phyloP scores from a whole-genome alignment of 2,329 filamentous ascomycete genomes.

The Epichloe aotearoae region DNA sequence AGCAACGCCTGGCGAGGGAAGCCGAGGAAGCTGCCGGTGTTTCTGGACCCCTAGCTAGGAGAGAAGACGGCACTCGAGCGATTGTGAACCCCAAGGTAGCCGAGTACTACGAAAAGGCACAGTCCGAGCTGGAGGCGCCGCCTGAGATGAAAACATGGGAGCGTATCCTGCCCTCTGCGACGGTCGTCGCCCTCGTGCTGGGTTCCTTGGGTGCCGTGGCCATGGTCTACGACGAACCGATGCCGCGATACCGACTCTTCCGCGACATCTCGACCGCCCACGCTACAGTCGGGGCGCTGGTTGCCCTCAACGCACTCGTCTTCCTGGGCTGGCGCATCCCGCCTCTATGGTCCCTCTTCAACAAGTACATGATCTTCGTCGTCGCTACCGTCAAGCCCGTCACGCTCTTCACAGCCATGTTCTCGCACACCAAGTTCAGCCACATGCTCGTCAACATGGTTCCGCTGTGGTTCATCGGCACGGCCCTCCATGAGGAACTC shows the following conservation, averaged over 20 bases:
- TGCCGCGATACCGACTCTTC: slow-evolving; percentile 37
- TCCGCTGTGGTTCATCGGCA: slow-evolving; percentile 52
- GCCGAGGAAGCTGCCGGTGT: slow-evolving; percentile 22
- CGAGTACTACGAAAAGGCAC: slow-evolving; percentile 30
- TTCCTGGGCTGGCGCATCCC: slow-evolving; percentile 50
- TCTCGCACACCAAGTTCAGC: slow-evolving; percentile 51
- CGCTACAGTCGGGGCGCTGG: slow-evolving; percentile 49
- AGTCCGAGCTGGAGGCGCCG: slow-evolving; percentile 36
- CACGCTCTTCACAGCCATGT: slow-evolving; percentile 48
- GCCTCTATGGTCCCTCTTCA: slow-evolving; percentile 51
- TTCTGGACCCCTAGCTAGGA: slow-evolving; percentile 29
- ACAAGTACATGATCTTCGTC: slow-evolving; percentile 53
- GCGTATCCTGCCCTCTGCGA: slow-evolving; percentile 41
- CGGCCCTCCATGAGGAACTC: slow-evolving; percentile 54
- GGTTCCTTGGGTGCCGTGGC: slow-evolving; percentile 29
- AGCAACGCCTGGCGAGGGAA: slow-evolving; percentile 27
- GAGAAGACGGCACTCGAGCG: slow-evolving; percentile 22
- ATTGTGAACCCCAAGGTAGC: slow-evolving; percentile 25
- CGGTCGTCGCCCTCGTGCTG: slow-evolving; percentile 32
- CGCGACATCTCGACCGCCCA: slow-evolving; percentile 48
- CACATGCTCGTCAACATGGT: slow-evolving; percentile 56
- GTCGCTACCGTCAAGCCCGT: slow-evolving; percentile 51
- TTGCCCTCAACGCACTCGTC: slow-evolving; percentile 44
- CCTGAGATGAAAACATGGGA: slow-evolving; percentile 37
- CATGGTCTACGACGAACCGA: slow-evolving; percentile 40